Evolutionary conservation across 164 flowering plant species (phyloP).

Genomic region (Aristolochia californica): DNA sequence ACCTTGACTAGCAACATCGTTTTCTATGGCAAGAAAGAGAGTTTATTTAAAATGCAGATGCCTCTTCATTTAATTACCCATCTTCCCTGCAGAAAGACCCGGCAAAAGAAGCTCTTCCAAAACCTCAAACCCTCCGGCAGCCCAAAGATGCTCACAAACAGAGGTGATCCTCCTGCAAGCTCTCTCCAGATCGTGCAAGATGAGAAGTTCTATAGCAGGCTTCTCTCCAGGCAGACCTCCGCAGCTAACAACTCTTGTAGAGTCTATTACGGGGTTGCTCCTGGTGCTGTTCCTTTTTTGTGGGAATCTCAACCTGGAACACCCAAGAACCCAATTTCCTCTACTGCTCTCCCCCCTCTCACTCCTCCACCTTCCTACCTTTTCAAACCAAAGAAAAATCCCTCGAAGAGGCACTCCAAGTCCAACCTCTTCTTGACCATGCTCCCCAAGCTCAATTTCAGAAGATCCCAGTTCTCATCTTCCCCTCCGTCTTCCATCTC

Average conservation of each 20-base stretch:
- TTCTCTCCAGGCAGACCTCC: conserved; percentile 39
- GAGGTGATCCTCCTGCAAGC: conserved; percentile 16
- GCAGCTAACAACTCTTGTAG: conserved; percentile 33
- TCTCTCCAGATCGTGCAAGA: conserved; percentile 37
- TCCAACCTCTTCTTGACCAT: conserved; percentile 7
- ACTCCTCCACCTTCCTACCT: conserved; percentile 66
- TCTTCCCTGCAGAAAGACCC: too few species aligned
- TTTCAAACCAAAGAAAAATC: conserved; percentile 8
- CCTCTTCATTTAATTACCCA: too few species aligned
- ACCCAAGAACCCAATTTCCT: conserved; percentile 26
- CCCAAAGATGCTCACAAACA: conserved; percentile 10
- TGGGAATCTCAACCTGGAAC: conserved; percentile 80
- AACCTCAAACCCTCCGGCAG: not conserved
- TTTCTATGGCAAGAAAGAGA: too few species aligned
- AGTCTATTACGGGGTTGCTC: conserved; percentile 36
- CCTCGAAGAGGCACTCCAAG: conserved; percentile 17
- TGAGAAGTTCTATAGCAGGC: conserved; percentile 42
- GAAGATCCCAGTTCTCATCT: conserved; percentile 8
- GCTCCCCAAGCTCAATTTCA: conserved; percentile 10
- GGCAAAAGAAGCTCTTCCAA: too few species aligned
- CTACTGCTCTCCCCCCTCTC: conserved; percentile 38
- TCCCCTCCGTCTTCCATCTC: conserved; percentile 8
- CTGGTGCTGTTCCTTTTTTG: conserved; percentile 45
- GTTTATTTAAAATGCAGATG: too few species aligned
- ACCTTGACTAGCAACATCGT: too few species aligned